Evolutionary conservation across 2,329 filamentous ascomycete species (phyloP).

Genomic region (Colletotrichum plurivorum): DNA sequence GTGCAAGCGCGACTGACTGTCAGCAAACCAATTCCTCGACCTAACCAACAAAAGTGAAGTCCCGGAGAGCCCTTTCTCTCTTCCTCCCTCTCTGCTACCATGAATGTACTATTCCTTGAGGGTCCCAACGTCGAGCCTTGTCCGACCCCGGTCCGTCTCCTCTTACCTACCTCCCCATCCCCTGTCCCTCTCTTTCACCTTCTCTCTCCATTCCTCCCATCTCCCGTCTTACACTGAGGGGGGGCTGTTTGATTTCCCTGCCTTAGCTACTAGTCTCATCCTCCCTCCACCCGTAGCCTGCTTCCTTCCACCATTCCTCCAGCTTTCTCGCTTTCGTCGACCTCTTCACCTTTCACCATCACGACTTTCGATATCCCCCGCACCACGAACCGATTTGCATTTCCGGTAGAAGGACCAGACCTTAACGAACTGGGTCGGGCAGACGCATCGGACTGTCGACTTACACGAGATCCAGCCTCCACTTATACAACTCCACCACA

Average conservation of each 20-base stretch:
- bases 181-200: neutral
- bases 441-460: conserved; percentile 9
- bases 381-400: neutral
- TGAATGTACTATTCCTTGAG: neutral
- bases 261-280: conserved; percentile 11
- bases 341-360: neutral
- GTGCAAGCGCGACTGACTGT: conserved; percentile 12
- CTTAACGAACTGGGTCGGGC: neutral
- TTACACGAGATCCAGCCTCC: conserved; percentile 2
- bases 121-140: conserved; percentile 8
- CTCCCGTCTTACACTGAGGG: conserved; percentile 16
- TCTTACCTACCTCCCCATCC: conserved; percentile 5
- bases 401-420: neutral
- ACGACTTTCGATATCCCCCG: neutral
- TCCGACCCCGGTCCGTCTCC: conserved; percentile 1
- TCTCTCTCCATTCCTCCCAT: conserved; percentile 4
- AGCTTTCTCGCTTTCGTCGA: neutral
- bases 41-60: conserved; percentile 36
- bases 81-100: neutral
- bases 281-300: conserved; percentile 3
- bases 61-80: neutral
- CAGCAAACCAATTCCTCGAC: conserved; percentile 26
- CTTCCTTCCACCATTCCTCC: neutral
- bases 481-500: neutral
- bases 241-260: neutral